Conservation (phyloP, 139 green algal species). For the Asterochloris sp. region DNA sequence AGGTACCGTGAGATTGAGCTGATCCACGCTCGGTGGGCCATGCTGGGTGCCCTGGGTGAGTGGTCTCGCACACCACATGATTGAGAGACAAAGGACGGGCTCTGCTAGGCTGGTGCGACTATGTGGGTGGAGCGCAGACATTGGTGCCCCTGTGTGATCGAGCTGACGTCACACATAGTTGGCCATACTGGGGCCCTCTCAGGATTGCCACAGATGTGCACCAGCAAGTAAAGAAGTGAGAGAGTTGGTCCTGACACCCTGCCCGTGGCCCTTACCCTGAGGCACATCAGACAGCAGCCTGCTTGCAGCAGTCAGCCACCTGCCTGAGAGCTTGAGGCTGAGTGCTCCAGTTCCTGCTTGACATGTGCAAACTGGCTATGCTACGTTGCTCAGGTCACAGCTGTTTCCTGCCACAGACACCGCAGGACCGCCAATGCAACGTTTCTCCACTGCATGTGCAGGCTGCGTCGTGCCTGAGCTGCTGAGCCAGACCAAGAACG, state of each 20-base stretch:
- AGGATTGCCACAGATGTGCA: neutral
- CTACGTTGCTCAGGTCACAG: neutral
- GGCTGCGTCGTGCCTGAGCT: conserved; percentile 81
- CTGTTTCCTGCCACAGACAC: neutral
- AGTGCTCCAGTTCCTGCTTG: neutral
- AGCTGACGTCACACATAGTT: neutral
- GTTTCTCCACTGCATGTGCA: neutral
- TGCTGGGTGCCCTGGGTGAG: conserved; percentile 86
- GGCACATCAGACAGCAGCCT: neutral
- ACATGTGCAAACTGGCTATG: neutral
- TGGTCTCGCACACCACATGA: neutral
- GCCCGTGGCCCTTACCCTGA: no score
- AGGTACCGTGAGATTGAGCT: conserved; percentile 79
- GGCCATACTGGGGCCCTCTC: neutral
- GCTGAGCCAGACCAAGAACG: conserved; percentile 57
- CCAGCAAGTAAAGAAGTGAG: no score
- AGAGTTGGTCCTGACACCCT: no score
- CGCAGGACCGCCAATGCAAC: neutral
- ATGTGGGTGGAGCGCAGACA: no score
- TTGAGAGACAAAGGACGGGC: neutral
- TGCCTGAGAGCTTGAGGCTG: neutral
- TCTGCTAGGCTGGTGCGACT: neutral
- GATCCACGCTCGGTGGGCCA: conserved; percentile 79
- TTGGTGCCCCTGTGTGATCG: no score
- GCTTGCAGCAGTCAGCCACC: neutral